Evolutionary conservation across 371 early-diverging fungal species (phyloP), one percentile per base, ranked within the genome.

Genomic region (Mycotypha africana): DNA sequence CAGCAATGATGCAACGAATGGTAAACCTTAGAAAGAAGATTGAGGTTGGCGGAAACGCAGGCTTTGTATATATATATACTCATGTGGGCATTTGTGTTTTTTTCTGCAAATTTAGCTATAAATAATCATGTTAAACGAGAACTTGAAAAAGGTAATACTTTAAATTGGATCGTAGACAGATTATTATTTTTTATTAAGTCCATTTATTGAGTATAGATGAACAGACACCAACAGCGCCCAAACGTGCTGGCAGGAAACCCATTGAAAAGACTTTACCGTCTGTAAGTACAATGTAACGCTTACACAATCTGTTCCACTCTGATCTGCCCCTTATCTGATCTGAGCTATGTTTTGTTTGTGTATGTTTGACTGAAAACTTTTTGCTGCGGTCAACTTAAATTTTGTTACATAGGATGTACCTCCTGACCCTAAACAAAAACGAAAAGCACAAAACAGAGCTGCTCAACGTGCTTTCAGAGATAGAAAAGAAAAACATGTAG

Each of bases 391-490:
- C n/a, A n/a, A n/a, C n/a, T n/a, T n/a, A n/a, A n/a, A n/a, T 23
- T 2, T 39, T 44, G 23, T 42, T 23, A 32, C 38, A 33, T 16
- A 51, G 51, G 51, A 51, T 19, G 31, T 19, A 8, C 32, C 45
- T 12, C 45, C 45, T 20, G 73, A 72, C 32, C 69, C 69, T 6
- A 72, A 72, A 45, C 69, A 75, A 62, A 86, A 86, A 53, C 78
- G 88, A 45, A 82, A 83, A 16, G 88, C 86, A 8, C 86, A 88
- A 61, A 88, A 88, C 53, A 65, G 88, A 41, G 86, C 85, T 10
- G 88, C 88, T 10, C 88, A 88, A 56, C 69, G 87, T 11, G 88
- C 88, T 1, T 88, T 88, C 54, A 70, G 88, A 37, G 85, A 88
- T 46, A 79, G 88, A 39, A 82, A 82, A 62, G 84, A 86, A 46